Conservation (phyloP, 352 stramenopile species). For the Phytophthora palmivora region DNA sequence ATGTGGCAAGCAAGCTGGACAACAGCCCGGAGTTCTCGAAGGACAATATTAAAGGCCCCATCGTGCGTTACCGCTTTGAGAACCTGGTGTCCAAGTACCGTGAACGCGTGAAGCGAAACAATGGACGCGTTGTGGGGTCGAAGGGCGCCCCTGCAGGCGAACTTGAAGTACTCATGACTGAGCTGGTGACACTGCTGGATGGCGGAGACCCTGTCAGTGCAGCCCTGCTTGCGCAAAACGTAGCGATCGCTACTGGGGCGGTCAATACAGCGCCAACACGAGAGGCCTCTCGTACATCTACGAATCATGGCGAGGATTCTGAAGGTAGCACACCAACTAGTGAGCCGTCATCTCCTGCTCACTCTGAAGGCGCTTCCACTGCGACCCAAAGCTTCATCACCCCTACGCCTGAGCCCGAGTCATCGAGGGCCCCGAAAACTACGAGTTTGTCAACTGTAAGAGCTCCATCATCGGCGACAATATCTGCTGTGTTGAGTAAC, state of each 20-base stretch:
- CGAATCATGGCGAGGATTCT: slow-evolving; percentile 29
- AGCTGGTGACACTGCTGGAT: slow-evolving; percentile 39
- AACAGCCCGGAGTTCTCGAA: slow-evolving; percentile 37
- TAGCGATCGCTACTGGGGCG: slow-evolving; percentile 27
- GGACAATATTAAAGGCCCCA: slow-evolving; percentile 39
- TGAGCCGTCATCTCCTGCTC: slow-evolving; percentile 21
- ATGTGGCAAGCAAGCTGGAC: slow-evolving; percentile 38
- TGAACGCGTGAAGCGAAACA: slow-evolving; percentile 41
- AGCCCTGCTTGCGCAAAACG: slow-evolving; percentile 33
- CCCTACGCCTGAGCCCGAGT: slow-evolving; percentile 2
- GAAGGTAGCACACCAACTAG: slow-evolving; percentile 15
- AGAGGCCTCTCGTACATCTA: slow-evolving; percentile 5
- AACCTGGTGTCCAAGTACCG: slow-evolving; percentile 44
- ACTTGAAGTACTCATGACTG: slow-evolving; percentile 45
- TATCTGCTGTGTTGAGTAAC: slow-evolving; percentile 12
- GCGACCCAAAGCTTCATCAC: slow-evolving; percentile 28
- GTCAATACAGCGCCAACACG: slow-evolving; percentile 3
- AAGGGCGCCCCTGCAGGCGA: slow-evolving; percentile 38
- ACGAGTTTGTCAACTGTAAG: slow-evolving; percentile 3
- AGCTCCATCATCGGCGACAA: neutral
- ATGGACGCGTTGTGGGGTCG: slow-evolving; percentile 32
- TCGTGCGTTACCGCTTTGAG: slow-evolving; percentile 47
- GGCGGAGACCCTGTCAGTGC: slow-evolving; percentile 35
- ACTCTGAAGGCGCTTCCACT: slow-evolving; percentile 1
- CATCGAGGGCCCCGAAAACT: neutral